Conservation (phyloP, 306 rosid species). For the Dicorynia guianensis region DNA sequence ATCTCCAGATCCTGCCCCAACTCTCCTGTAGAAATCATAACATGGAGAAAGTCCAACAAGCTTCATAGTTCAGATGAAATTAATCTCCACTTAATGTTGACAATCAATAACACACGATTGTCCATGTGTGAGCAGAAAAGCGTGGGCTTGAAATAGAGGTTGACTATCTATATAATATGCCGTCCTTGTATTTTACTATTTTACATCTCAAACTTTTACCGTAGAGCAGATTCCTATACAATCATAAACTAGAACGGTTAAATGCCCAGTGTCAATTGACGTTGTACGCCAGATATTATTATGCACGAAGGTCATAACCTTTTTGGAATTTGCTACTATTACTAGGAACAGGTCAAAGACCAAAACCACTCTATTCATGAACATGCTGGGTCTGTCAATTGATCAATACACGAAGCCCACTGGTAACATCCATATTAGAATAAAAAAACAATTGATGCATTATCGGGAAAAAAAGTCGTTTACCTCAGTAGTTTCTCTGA, state of each 20-base stretch:
- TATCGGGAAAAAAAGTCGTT: not conserved
- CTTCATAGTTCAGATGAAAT: constrained; percentile 28
- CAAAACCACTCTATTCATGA: constrained; percentile 13
- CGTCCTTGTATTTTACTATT: not conserved
- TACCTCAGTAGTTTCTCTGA: constrained; percentile 88
- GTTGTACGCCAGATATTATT: not conserved
- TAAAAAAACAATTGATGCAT: not conserved
- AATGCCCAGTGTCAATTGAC: constrained; percentile 22
- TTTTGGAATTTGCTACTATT: constrained; percentile 1
- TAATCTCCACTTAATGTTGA: not conserved
- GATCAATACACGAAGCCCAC: not conserved
- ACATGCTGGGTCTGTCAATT: not conserved
- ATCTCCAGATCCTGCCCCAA: constrained; percentile 81
- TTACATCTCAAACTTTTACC: not conserved
- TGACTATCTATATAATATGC: not conserved
- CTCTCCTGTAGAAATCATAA: constrained; percentile 63
- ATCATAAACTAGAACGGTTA: not conserved
- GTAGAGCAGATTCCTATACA: constrained; percentile 1
- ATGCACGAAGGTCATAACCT: constrained; percentile 11
- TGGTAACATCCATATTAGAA: not conserved
- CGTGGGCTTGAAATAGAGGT: constrained; percentile 21
- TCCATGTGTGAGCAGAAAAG: not conserved
- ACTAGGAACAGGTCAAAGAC: constrained; percentile 31
- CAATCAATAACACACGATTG: not conserved
- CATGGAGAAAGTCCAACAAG: constrained; percentile 36